Evolutionary conservation across 106 monocot genomes (phyloP).

Genomic region (Acorus calamus): DNA sequence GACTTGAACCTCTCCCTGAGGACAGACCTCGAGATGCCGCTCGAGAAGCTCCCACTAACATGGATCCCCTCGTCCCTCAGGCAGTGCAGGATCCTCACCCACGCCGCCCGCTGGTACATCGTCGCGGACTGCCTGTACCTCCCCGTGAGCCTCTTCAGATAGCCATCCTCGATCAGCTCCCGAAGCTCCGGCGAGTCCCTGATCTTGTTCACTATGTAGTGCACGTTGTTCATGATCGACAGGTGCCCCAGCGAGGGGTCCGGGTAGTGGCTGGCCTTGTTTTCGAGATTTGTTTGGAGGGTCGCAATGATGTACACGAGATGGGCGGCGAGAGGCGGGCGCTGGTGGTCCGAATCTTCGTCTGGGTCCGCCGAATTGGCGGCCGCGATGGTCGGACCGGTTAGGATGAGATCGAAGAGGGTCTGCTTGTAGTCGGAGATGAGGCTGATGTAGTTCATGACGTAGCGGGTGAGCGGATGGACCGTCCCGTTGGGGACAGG

Average conservation of each 20-base stretch:
- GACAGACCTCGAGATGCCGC: constrained; percentile 39
- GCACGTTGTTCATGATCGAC: constrained; percentile 89
- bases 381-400: constrained; percentile 27
- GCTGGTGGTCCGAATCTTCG: constrained; percentile 38
- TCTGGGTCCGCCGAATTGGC: constrained; percentile 26
- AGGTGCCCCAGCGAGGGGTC: constrained; percentile 56
- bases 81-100: constrained; percentile 60
- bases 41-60: constrained; percentile 73
- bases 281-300: constrained; percentile 58
- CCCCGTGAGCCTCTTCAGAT: constrained; percentile 45
- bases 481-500: constrained; percentile 85
- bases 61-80: constrained; percentile 85
- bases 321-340: constrained; percentile 39
- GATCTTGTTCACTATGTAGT: constrained; percentile 86
- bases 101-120: constrained; percentile 69
- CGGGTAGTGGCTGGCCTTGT: constrained; percentile 55
- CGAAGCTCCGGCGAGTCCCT: constrained; percentile 60
- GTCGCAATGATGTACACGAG: constrained; percentile 70
- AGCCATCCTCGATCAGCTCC: constrained; percentile 59
- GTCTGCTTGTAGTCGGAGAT: constrained; percentile 75
- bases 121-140: constrained; percentile 68
- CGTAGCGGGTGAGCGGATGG: constrained; percentile 85
- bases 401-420: constrained; percentile 48
- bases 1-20: constrained; percentile 85
- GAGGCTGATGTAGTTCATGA: constrained; percentile 86